phyloP scores from a whole-genome alignment of 495 filamentous ascomycete species.

The Xylaria longipes region DNA sequence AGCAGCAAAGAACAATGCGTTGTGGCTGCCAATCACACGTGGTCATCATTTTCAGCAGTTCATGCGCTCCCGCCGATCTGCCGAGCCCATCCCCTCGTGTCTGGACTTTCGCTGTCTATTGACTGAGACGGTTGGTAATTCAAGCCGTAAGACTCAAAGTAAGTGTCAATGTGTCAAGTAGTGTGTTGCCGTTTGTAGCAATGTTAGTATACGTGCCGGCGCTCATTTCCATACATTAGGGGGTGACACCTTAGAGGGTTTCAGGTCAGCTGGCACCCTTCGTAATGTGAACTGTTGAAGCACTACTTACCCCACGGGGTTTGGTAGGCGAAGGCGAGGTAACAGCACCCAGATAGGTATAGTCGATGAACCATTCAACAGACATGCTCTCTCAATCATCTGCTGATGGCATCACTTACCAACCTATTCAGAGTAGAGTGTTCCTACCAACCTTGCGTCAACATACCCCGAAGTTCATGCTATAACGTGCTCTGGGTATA shows the following conservation, averaged over 20 bases:
- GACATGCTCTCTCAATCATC: not conserved
- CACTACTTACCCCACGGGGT: not conserved
- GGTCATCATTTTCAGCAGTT: constrained; percentile 2
- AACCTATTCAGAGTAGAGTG: not conserved
- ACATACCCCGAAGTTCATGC: not conserved
- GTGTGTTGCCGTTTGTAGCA: not conserved
- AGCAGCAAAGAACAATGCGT: constrained; percentile 11
- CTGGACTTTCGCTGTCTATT: not conserved
- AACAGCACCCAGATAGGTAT: not conserved
- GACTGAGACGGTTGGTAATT: not conserved
- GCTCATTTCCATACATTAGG: not conserved
- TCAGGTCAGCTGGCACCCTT: not conserved
- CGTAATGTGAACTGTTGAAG: not conserved
- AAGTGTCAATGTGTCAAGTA: not conserved
- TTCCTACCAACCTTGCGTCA: constrained; percentile 7
- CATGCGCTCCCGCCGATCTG: constrained; percentile 16
- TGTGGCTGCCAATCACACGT: constrained; percentile 10
- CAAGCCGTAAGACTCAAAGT: not conserved
- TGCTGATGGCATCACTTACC: not conserved
- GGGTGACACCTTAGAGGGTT: not conserved
- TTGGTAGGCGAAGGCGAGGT: not conserved
- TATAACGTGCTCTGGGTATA: not conserved
- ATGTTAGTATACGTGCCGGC: not conserved
- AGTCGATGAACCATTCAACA: not conserved
- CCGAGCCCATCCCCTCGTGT: not conserved